Evolutionary conservation across 2,329 filamentous ascomycete species (phyloP).

Genomic region (Paracoccidioides lutzii): DNA sequence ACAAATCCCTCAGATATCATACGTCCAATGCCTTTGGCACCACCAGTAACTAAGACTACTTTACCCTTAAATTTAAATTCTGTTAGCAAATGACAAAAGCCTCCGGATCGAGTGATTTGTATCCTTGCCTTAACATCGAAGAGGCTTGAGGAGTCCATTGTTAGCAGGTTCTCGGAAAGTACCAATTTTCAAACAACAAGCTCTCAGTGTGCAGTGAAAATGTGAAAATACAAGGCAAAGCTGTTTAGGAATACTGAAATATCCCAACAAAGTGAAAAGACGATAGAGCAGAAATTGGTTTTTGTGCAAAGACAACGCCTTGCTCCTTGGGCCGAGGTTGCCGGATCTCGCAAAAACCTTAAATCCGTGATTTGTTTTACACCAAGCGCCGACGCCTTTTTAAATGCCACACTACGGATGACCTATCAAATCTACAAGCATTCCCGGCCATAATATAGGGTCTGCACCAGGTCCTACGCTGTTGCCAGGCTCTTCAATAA

Average conservation of each 20-base stretch:
- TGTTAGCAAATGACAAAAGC: slow-evolving; percentile 46
- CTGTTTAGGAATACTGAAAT: not conserved
- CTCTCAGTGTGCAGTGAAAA: not conserved
- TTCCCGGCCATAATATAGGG: not conserved
- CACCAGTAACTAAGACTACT: slow-evolving; percentile 39
- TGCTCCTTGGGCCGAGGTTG: slow-evolving; percentile 15
- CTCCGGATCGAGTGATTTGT: slow-evolving; percentile 18
- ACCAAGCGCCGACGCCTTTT: not conserved
- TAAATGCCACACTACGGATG: not conserved
- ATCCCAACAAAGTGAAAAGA: not conserved
- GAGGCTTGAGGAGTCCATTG: slow-evolving; percentile 43
- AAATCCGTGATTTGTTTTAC: slow-evolving; percentile 5
- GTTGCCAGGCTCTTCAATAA: not conserved
- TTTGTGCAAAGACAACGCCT: slow-evolving; percentile 2
- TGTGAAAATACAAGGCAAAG: not conserved
- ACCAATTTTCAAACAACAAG: not conserved
- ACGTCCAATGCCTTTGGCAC: slow-evolving; percentile 40
- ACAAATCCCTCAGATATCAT: slow-evolving; percentile 44
- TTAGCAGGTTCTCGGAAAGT: not conserved
- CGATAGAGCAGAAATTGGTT: not conserved
- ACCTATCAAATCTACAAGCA: not conserved
- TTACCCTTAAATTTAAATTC: slow-evolving; percentile 21
- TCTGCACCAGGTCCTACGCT: too few relatives aligned
- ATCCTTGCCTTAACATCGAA: slow-evolving; percentile 46
- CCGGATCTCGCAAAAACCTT: slow-evolving; percentile 6